Evolutionary conservation across 1,139 yeast genomes (phyloP).

Genomic region (Pneumocystis oryctolagi): DNA sequence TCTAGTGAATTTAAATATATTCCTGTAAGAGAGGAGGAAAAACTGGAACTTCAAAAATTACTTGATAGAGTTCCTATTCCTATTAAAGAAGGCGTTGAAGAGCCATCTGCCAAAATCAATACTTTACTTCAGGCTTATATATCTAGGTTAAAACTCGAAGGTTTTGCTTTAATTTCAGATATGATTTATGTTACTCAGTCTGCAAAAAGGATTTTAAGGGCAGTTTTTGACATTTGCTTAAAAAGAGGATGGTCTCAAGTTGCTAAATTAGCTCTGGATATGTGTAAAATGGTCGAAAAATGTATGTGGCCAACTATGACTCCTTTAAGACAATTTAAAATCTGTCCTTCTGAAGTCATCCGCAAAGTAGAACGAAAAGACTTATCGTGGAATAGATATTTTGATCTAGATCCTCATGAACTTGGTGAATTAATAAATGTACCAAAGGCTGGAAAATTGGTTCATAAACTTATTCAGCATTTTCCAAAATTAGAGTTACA

Average conservation of each 20-base stretch:
- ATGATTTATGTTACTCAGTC: conserved; percentile 89
- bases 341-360: conserved; percentile 54
- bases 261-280: conserved; percentile 41
- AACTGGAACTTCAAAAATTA: conserved; percentile 54
- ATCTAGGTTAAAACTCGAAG: conserved; percentile 59
- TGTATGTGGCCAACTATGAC: conserved; percentile 76
- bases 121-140: conserved; percentile 73
- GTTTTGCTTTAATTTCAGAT: conserved; percentile 84
- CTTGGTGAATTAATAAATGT: conserved; percentile 70
- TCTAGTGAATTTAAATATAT: conserved; percentile 78
- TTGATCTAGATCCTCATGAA: conserved; percentile 55
- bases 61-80: conserved; percentile 76
- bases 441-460: conserved; percentile 48
- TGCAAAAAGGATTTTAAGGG: conserved; percentile 77
- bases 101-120: conserved; percentile 66
- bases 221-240: conserved; percentile 65
- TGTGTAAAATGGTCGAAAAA: conserved; percentile 68
- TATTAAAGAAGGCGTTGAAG: conserved; percentile 53
- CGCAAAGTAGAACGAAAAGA: conserved; percentile 65
- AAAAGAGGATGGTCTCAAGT: conserved; percentile 59
- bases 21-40: conserved; percentile 79
- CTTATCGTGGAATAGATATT: conserved; percentile 68
- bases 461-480: conserved; percentile 46
- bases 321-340: conserved; percentile 69
- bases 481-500: conserved; percentile 54